Conservation (phyloP, 176 grass and related monocot genomes). For the Musa beccarii region DNA sequence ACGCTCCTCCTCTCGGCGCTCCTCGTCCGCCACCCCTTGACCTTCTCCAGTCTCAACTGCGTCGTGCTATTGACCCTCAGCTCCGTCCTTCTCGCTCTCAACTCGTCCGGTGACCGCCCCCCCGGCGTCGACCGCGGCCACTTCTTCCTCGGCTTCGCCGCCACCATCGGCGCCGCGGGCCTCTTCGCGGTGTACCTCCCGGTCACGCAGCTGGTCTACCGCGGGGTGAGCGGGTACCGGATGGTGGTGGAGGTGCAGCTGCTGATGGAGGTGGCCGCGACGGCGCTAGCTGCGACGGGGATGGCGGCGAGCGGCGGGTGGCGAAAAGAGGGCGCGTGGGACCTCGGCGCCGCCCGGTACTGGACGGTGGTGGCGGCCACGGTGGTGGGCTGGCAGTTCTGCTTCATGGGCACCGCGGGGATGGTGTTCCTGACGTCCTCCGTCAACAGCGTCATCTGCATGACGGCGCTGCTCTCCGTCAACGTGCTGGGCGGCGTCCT, state of each 20-base stretch:
- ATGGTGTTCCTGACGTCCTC: slow-evolving; percentile 79
- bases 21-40: slow-evolving; percentile 73
- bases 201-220: slow-evolving; percentile 72
- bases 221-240: slow-evolving; percentile 45
- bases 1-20: slow-evolving; percentile 55
- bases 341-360: slow-evolving; percentile 43
- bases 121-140: slow-evolving; percentile 30
- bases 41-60: slow-evolving; percentile 71
- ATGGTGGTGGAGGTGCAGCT: slow-evolving; percentile 74
- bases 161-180: slow-evolving; percentile 59
- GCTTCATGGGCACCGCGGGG: slow-evolving; percentile 79
- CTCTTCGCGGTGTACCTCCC: slow-evolving; percentile 77
- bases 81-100: slow-evolving; percentile 32
- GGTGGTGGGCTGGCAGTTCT: slow-evolving; percentile 68
- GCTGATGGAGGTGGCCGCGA: slow-evolving; percentile 66
- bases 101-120: slow-evolving; percentile 29
- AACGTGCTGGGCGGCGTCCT: slow-evolving; percentile 66
- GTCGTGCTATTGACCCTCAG: slow-evolving; percentile 76
- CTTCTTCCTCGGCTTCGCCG: slow-evolving; percentile 55
- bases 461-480: slow-evolving; percentile 60
- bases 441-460: slow-evolving; percentile 76
- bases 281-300: slow-evolving; percentile 44
- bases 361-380: slow-evolving; percentile 45
- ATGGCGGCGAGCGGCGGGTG: slow-evolving; percentile 30
- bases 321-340: slow-evolving; percentile 40